Conservation (phyloP, 495 filamentous ascomycete genomes). For the Talaromyces thailandensis region DNA sequence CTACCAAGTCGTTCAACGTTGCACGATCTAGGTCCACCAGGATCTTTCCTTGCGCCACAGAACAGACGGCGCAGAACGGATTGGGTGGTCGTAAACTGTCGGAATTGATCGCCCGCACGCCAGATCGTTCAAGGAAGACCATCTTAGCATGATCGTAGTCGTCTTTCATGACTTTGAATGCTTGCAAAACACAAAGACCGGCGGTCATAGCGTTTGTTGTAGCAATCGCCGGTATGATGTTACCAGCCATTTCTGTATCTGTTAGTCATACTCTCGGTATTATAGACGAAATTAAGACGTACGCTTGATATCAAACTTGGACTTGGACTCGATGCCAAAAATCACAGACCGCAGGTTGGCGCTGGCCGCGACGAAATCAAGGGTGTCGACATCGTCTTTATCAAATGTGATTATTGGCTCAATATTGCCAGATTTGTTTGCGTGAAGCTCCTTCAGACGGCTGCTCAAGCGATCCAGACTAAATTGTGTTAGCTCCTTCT, state of each 20-base stretch:
- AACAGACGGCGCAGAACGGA: slow-evolving; percentile 72
- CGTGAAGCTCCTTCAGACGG: slow-evolving; percentile 54
- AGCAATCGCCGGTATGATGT: slow-evolving; percentile 97
- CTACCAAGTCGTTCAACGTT: slow-evolving; percentile 74
- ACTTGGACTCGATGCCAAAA: slow-evolving; percentile 80
- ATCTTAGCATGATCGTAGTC: slow-evolving; percentile 57
- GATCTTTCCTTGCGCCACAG: slow-evolving; percentile 56
- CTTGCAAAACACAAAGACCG: slow-evolving; percentile 83
- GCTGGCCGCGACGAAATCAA: slow-evolving; percentile 88
- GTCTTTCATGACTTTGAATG: slow-evolving; percentile 79
- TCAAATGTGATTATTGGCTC: slow-evolving; percentile 75
- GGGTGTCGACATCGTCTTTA: slow-evolving; percentile 92
- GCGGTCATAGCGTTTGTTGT: slow-evolving; percentile 97
- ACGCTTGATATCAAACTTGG: slow-evolving; percentile 94
- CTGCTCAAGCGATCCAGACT: slow-evolving; percentile 68
- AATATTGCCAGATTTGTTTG: slow-evolving; percentile 30
- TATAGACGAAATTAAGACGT: slow-evolving; percentile 11
- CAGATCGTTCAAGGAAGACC: slow-evolving; percentile 69
- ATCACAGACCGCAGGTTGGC: slow-evolving; percentile 80
- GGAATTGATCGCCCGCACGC: slow-evolving; percentile 62
- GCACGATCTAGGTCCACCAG: slow-evolving; percentile 63
- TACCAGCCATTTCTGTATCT: slow-evolving; percentile 80
- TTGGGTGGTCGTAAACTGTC: slow-evolving; percentile 71
- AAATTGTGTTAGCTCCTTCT: slow-evolving; percentile 9
- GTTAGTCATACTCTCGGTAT: background rate